These are phyloP conservation scores for Trichosanthes truncata DNA, from an alignment of 306 rosid genomes.

Conservation along the genomic window DNA sequence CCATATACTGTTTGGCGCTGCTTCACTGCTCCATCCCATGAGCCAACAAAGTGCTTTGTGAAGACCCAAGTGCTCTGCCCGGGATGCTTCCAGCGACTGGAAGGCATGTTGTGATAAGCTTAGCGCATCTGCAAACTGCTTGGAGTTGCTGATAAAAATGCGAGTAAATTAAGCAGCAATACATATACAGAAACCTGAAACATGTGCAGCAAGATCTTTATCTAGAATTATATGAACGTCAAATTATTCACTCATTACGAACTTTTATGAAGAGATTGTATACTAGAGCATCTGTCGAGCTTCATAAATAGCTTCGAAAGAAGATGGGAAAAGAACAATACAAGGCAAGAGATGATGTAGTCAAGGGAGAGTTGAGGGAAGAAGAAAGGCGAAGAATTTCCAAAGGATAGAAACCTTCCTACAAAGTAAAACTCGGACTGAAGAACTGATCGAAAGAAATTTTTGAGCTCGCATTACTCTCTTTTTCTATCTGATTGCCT, in stretches of 20 bases:
- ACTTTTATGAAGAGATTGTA: not conserved
- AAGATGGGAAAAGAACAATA: not conserved
- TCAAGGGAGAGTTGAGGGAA: not conserved
- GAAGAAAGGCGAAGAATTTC: not conserved
- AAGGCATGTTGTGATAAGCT: constrained; percentile 22
- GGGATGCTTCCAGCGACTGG: constrained; percentile 10
- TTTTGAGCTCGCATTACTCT: not conserved
- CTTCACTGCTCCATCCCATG: constrained; percentile 31
- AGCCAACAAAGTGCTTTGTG: constrained; percentile 39
- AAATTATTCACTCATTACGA: not conserved
- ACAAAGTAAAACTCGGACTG: not conserved
- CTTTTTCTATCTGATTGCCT: not conserved
- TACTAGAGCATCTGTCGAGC: not conserved
- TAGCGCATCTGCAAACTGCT: constrained; percentile 19
- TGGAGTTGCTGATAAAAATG: constrained; percentile 17
- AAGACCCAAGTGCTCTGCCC: constrained; percentile 40
- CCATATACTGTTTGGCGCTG: constrained; percentile 18
- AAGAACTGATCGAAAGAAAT: not conserved
- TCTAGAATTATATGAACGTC: not conserved
- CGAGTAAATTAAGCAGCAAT: constrained; percentile 3
- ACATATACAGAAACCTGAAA: not conserved
- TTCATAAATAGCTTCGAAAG: not conserved
- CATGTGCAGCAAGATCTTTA: not conserved
- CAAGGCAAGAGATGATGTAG: not conserved
- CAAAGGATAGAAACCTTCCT: not conserved